Evolutionary conservation across 805 yeast genomes (phyloP), one percentile per base, ranked within the genome.

Genomic region (Wickerhamiella brachini): DNA sequence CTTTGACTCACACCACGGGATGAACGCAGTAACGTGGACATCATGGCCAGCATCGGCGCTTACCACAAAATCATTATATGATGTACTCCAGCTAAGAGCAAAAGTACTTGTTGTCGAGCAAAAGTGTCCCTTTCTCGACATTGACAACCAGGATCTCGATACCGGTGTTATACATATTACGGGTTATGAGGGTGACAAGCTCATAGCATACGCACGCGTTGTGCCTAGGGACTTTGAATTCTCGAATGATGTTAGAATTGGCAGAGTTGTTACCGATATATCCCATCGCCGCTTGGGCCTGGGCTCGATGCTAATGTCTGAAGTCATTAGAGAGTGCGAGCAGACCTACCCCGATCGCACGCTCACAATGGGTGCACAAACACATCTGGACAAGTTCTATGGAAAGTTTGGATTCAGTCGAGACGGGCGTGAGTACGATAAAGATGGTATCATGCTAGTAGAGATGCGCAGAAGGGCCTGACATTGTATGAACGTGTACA

Each of bases 91-190:
- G 46, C 49, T 57, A 20, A 52, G 62, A 8, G 34, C 46, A 7
- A 57, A 55, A 8, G 60, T 60, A 1, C 59, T 60, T 49, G 51
- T 48, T 0, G 62, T 60, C 9, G 63, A 60, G 54, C 62, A 60
- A 38, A 26, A 56, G 18, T 56, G 62, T 34, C 51, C 45, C 6
- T 60, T 56, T 44, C 53, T 46, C 26, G 62, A 59, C 22, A 29
- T 53, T 12, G 63, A 60, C 41, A 57, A 49, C 9, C 48, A 43
- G n/a, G 63, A 60, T 44, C 49, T 57, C 37, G 42, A 12, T 6
- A 20, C 47, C 15, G 38, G 24, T 4, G 52, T 54, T 6, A 22
- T 46, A 13, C 63, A 60, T 45, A 21, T 59, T 1, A 21, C 45
- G 7, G 58, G 55, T 22, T 47, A 21, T 21, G 1, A n/a, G 1